Conservation (phyloP, 1,284 basidiomycete genomes). For the Puccinia polysora region DNA sequence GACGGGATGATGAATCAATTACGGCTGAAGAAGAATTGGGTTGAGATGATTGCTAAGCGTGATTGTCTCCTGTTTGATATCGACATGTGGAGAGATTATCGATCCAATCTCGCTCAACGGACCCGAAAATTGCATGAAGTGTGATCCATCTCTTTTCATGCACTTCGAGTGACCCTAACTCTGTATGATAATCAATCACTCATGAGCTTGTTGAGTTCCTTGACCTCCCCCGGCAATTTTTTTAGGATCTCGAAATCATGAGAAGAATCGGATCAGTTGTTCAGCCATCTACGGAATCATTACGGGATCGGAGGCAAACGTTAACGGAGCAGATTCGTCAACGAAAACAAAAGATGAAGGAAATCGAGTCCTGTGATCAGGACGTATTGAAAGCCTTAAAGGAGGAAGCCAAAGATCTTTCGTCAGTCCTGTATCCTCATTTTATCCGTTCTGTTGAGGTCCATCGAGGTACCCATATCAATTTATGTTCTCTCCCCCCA, state of each 20-base stretch:
- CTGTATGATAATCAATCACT: neutral
- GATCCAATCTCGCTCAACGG: neutral
- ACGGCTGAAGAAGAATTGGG: conserved; percentile 28
- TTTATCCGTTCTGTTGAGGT: neutral
- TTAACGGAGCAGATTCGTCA: conserved; percentile 25
- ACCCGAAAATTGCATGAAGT: conserved; percentile 30
- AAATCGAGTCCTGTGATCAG: conserved; percentile 41
- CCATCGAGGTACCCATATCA: neutral
- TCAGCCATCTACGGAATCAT: conserved; percentile 22
- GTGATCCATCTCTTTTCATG: neutral
- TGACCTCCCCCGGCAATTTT: neutral
- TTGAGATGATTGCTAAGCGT: conserved; percentile 25
- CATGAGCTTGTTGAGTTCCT: too few relatives aligned
- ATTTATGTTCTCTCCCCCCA: neutral
- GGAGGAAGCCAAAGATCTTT: conserved; percentile 39
- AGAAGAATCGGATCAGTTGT: conserved; percentile 16
- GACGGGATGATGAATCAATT: conserved; percentile 21
- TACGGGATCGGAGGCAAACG: conserved; percentile 23
- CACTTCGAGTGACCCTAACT: neutral
- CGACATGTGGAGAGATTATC: conserved; percentile 24
- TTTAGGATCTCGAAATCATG: conserved; percentile 40
- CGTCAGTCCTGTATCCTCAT: neutral
- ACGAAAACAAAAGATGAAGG: conserved; percentile 27
- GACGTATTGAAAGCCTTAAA: conserved; percentile 33
- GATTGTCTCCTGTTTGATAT: conserved; percentile 18